Evolutionary conservation across 2,329 filamentous ascomycete species (phyloP).

Genomic region (Fonsecaea multimorphosa): DNA sequence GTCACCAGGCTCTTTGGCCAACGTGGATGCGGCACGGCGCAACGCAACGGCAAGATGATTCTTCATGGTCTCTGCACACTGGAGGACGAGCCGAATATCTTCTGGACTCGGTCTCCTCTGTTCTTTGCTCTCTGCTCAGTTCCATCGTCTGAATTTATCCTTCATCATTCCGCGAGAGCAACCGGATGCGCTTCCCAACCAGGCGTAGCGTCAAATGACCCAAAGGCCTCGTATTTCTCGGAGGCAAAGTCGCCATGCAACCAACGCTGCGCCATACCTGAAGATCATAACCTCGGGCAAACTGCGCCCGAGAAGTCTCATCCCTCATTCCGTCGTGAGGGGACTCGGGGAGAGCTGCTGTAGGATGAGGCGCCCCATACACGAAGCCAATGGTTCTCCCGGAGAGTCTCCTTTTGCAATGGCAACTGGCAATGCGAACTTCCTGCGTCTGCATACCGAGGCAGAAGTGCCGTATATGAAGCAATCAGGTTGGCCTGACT

Average conservation of each 20-base stretch:
- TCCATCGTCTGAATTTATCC: constrained; percentile 20
- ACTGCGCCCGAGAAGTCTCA: not conserved
- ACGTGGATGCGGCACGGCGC: constrained; percentile 41
- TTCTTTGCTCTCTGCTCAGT: not conserved
- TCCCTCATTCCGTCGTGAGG: not conserved
- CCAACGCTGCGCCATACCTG: not conserved
- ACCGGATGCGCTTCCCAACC: constrained; percentile 14
- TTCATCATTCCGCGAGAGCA: constrained; percentile 18
- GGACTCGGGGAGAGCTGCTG: not conserved
- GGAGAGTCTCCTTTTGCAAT: not conserved
- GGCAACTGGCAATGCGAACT: not conserved
- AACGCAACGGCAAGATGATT: constrained; percentile 5
- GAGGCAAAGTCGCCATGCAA: not conserved
- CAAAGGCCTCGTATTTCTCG: not conserved
- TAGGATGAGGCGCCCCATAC: not conserved
- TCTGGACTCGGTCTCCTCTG: not conserved
- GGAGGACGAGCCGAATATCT: not conserved
- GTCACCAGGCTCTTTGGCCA: constrained; percentile 54
- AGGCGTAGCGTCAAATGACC: constrained; percentile 10
- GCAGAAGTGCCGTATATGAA: not conserved
- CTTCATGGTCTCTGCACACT: constrained; percentile 19
- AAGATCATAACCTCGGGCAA: constrained; percentile 15
- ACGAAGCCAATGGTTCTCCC: not conserved
- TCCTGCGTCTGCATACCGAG: not conserved
- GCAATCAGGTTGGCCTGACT: not conserved